Conservation (phyloP, 2,329 filamentous ascomycete species). For the Ophiostoma angusticollis region DNA sequence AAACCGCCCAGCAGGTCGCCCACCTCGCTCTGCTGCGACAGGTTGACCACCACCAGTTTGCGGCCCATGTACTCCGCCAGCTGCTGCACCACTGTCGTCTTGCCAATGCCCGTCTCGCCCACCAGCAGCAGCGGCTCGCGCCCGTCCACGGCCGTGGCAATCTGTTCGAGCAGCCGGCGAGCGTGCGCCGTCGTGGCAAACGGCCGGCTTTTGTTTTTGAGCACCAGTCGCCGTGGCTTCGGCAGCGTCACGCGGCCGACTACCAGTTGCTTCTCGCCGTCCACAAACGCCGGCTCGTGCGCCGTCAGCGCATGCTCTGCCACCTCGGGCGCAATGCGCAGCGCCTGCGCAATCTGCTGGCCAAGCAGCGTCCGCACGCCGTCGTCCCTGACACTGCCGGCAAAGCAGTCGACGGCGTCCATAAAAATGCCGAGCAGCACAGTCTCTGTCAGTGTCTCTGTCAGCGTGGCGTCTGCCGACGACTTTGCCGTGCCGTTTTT, state of each 20-base stretch:
- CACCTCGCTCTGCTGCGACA: constrained; percentile 95
- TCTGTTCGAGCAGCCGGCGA: constrained; percentile 72
- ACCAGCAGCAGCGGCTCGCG: constrained; percentile 87
- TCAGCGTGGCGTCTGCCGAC: constrained; percentile 54
- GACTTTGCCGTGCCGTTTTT: neutral
- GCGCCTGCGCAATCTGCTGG: constrained; percentile 65
- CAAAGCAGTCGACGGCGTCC: constrained; percentile 87
- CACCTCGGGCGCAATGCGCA: constrained; percentile 74
- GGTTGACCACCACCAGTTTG: constrained; percentile 81
- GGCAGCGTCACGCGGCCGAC: constrained; percentile 55
- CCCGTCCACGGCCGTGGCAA: constrained; percentile 68
- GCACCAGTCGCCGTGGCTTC: constrained; percentile 35
- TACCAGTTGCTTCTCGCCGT: constrained; percentile 42
- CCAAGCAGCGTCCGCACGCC: constrained; percentile 48
- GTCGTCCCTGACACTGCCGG: constrained; percentile 60
- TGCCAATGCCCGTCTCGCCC: constrained; percentile 97
- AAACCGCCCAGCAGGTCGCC: constrained; percentile 93
- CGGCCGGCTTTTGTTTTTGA: constrained; percentile 41
- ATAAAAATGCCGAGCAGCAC: constrained; percentile 76
- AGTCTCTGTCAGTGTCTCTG: constrained; percentile 50
- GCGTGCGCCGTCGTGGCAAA: constrained; percentile 88
- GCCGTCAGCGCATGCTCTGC: constrained; percentile 64
- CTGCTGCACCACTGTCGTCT: constrained; percentile 92
- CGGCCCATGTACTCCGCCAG: constrained; percentile 73
- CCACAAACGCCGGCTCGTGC: constrained; percentile 58